Conservation (phyloP, 345 rosid genomes). For the Ceriops tagal region DNA sequence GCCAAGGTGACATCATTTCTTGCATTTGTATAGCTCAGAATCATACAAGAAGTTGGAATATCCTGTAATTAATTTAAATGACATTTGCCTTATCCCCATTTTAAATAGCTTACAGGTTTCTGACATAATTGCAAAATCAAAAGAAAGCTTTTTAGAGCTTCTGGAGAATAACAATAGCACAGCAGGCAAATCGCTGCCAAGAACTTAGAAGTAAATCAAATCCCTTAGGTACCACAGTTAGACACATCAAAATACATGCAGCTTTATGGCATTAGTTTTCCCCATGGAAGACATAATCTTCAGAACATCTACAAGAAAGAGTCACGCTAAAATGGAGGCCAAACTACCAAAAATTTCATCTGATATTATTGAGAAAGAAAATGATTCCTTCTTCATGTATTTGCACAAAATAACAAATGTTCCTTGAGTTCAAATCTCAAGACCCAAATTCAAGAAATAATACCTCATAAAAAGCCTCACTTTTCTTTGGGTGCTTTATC, state of each 20-base stretch:
- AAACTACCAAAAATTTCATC: constrained; percentile 29
- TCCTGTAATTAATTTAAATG: neutral
- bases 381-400: constrained; percentile 32
- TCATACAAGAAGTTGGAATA: neutral
- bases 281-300: constrained; percentile 9
- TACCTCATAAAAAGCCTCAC: constrained; percentile 37
- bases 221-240: constrained; percentile 18
- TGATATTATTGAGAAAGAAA: constrained; percentile 43
- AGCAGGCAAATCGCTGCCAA: neutral
- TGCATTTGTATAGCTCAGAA: neutral
- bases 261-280: constrained; percentile 27
- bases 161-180: neutral
- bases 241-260: constrained; percentile 21
- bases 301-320: constrained; percentile 18
- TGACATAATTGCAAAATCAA: neutral
- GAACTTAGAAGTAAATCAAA: neutral
- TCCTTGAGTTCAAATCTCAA: constrained; percentile 29
- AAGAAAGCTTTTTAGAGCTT: neutral
- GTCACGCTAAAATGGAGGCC: constrained; percentile 14
- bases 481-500: constrained; percentile 55
- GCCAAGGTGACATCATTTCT: neutral
- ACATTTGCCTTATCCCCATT: neutral
- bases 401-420: constrained; percentile 31
- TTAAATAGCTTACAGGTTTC: neutral
- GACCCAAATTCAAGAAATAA: constrained; percentile 18